Evolutionary conservation across 2,329 filamentous ascomycete genomes (phyloP).

Genomic region (Ophiosphaerella korrae): DNA sequence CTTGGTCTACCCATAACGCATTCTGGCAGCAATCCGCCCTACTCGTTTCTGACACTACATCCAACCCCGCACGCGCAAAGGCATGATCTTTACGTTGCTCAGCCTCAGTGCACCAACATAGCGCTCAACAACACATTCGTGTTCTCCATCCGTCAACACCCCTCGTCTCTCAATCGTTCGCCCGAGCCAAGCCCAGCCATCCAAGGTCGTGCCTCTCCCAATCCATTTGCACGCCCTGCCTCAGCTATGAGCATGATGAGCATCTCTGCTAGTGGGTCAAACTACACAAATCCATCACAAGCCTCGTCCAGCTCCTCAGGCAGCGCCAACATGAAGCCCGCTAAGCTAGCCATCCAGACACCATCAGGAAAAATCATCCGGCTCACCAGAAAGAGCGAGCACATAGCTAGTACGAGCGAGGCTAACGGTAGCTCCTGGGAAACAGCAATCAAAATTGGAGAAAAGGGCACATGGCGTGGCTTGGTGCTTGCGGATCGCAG

Average conservation of each 20-base stretch:
- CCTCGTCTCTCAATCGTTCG: slow-evolving; percentile 60
- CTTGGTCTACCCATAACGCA: slow-evolving; percentile 90
- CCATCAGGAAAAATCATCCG: slow-evolving; percentile 93
- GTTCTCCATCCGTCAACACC: slow-evolving; percentile 92
- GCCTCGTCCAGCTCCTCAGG: slow-evolving; percentile 61
- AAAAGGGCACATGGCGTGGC: slow-evolving; percentile 79
- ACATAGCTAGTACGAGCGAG: slow-evolving; percentile 60
- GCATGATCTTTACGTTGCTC: slow-evolving; percentile 94
- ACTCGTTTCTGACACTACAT: slow-evolving; percentile 90
- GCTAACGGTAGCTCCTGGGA: slow-evolving; percentile 81
- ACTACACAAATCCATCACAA: slow-evolving; percentile 62
- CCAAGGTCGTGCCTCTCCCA: slow-evolving; percentile 57
- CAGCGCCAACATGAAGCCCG: slow-evolving; percentile 73
- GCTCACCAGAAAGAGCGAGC: slow-evolving; percentile 79
- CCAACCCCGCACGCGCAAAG: slow-evolving; percentile 97
- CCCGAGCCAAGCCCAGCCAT: slow-evolving; percentile 42
- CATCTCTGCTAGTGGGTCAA: slow-evolving; percentile 58
- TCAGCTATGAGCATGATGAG: slow-evolving; percentile 67
- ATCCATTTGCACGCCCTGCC: slow-evolving; percentile 59
- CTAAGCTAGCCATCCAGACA: slow-evolving; percentile 92
- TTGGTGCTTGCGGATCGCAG: slow-evolving; percentile 82
- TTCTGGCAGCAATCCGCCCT: slow-evolving; percentile 88
- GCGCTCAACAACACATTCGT: slow-evolving; percentile 98
- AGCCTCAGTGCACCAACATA: slow-evolving; percentile 87
- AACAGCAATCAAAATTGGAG: slow-evolving; percentile 88